phyloP scores from a whole-genome alignment of 768 basidiomycete genomes.

The Sarcodon sp. region DNA sequence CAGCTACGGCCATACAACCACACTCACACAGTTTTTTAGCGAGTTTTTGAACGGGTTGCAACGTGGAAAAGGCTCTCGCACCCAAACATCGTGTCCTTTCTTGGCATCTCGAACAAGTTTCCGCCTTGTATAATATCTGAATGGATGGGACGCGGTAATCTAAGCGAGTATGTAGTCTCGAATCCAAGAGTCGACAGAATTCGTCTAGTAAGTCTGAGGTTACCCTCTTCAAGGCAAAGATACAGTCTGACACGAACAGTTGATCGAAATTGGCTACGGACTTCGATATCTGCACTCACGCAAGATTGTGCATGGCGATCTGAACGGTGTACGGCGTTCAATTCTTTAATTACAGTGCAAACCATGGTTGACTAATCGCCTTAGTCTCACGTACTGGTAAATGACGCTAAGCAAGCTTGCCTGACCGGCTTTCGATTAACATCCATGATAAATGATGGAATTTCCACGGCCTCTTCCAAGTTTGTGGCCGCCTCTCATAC shows the following conservation, averaged over 20 bases:
- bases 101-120: background rate
- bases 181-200: background rate
- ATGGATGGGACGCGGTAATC: constrained; percentile 5
- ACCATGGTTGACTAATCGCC: no score
- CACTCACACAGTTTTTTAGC: background rate
- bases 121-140: constrained; percentile 1
- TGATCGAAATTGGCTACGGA: no score
- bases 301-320: no score
- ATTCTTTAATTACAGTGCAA: no score
- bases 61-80: constrained; percentile 1
- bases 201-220: background rate
- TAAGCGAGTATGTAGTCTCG: background rate
- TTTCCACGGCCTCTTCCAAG: no score
- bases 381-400: background rate
- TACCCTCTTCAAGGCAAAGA: no score
- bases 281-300: no score
- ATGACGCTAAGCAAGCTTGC: background rate
- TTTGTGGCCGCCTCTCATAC: no score
- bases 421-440: background rate
- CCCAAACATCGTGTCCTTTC: constrained; percentile 1
- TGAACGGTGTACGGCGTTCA: no score
- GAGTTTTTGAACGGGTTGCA: constrained; percentile 1
- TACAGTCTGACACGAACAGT: no score
- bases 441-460: no score
- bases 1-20: no score